Evolutionary conservation across 202 grass and related monocot species (phyloP), one percentile per base, ranked within the genome.

Genomic region (Saccharum hybrid): DNA sequence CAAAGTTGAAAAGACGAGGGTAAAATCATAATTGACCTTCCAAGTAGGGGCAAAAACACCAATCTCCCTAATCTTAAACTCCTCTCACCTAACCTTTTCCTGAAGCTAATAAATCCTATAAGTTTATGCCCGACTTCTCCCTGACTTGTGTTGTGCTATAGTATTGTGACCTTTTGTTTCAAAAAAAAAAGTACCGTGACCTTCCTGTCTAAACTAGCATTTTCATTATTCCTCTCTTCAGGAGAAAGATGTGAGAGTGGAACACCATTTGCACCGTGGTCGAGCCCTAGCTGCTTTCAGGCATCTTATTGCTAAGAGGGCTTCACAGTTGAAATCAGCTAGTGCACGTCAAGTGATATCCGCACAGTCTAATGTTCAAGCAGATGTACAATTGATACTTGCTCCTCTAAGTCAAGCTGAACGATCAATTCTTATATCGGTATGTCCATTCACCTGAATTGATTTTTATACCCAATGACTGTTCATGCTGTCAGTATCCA

Each of bases 231-330:
- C 70, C 13, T 8, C 38, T 71, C 59, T 86, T 86, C 80, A 98
- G 96, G 92, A 95, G 73, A 98, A 98, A 82, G 90, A 92, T 70
- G 88, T 90, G 78, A 93, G 90, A 88, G 82, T 98, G 72, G 96
- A 94, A 70, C 90, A 98, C 75, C 84, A 98, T 92, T 88, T 98
- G 81, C 89, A 93, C 77, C 88, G 85, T 89, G 92, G 96, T 66
- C 89, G 91, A 90, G 90, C 83, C 28, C 52, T 98, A 83, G 90
- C 96, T 72, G 92, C 92, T 91, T 98, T 98, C 85, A 90, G 79
- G 82, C 91, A 94, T 82, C 88, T 98, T 72, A 89, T 98, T 87
- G 80, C 77, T 81, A 88, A 89, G 91, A 90, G 96, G 88, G 92
- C 89, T 90, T 82, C 80, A 11, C 88, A 90, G 63, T 88, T 98